phyloP scores from a whole-genome alignment of 306 rosid genomes.

The Biancaea sappan region DNA sequence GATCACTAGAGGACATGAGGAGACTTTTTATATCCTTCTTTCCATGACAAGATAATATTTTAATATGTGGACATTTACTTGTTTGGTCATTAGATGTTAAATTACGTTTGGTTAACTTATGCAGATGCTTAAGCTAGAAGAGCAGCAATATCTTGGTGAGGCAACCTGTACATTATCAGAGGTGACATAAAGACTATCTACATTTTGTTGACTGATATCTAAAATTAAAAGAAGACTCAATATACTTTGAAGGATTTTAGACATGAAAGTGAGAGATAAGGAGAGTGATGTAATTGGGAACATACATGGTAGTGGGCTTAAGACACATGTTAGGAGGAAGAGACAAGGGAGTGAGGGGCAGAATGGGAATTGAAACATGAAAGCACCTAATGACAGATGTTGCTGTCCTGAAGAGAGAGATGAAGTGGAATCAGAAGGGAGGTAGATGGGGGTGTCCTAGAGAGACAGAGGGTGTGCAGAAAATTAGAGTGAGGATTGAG shows the following conservation, averaged over 20 bases:
- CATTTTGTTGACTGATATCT: background rate
- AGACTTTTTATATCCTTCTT: background rate
- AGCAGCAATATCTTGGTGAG: constrained; percentile 83
- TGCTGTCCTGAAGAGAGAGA: too few species aligned
- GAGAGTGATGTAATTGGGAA: too few species aligned
- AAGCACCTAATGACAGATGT: too few species aligned
- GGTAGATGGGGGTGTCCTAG: too few species aligned
- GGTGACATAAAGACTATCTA: constrained; percentile 46
- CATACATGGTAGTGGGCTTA: too few species aligned
- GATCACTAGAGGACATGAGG: constrained; percentile 2
- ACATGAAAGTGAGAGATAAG: background rate
- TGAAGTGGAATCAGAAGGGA: too few species aligned
- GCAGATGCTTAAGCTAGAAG: constrained; percentile 83
- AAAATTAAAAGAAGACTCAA: background rate
- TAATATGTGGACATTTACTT: background rate
- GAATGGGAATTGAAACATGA: too few species aligned
- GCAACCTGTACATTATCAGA: constrained; percentile 66
- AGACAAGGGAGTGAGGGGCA: too few species aligned
- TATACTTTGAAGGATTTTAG: background rate
- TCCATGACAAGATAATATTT: background rate
- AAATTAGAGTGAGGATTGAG: too few species aligned
- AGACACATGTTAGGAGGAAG: too few species aligned
- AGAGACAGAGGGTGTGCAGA: too few species aligned
- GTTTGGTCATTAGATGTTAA: background rate
- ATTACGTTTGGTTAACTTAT: constrained; percentile 31